phyloP scores from a whole-genome alignment of 208 protist genomes.

The Leptomonas pyrrhocoris region DNA sequence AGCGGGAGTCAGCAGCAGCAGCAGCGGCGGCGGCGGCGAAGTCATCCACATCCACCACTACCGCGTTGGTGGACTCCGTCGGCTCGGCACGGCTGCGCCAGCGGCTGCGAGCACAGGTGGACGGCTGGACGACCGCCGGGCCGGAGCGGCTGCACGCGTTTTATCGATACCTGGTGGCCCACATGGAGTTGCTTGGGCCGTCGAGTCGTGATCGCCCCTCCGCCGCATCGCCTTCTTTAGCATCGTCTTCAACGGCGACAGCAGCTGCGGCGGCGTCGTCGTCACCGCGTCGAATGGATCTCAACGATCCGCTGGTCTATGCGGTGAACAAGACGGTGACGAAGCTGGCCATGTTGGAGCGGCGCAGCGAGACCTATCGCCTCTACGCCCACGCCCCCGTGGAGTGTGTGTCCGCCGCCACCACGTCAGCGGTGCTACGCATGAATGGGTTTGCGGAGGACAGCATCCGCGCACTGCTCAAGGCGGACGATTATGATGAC shows the following conservation, averaged over 20 bases:
- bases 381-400: slow-evolving; percentile 69
- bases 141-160: slow-evolving; percentile 83
- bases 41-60: slow-evolving; percentile 2
- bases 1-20: not conserved
- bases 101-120: slow-evolving; percentile 73
- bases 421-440: slow-evolving; percentile 65
- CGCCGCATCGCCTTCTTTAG: too few species aligned
- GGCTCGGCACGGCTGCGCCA: slow-evolving; percentile 27
- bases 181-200: slow-evolving; percentile 47
- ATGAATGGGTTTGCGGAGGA: slow-evolving; percentile 69
- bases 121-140: slow-evolving; percentile 81
- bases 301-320: slow-evolving; percentile 68
- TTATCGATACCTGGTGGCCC: slow-evolving; percentile 71
- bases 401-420: slow-evolving; percentile 37
- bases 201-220: not conserved
- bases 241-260: not conserved
- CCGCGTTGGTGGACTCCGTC: slow-evolving; percentile 9
- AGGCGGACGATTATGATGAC: not conserved
- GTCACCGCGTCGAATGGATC: slow-evolving; percentile 8
- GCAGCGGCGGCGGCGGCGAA: not conserved
- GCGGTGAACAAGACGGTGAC: slow-evolving; percentile 69
- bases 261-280: slow-evolving; percentile 3
- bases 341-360: slow-evolving; percentile 54
- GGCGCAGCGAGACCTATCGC: slow-evolving; percentile 61
- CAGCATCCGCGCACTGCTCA: slow-evolving; percentile 51